These are phyloP conservation scores for Pseudopediastrum boryanum DNA, from an alignment of 139 green algal genomes.

Conservation along the genomic window DNA sequence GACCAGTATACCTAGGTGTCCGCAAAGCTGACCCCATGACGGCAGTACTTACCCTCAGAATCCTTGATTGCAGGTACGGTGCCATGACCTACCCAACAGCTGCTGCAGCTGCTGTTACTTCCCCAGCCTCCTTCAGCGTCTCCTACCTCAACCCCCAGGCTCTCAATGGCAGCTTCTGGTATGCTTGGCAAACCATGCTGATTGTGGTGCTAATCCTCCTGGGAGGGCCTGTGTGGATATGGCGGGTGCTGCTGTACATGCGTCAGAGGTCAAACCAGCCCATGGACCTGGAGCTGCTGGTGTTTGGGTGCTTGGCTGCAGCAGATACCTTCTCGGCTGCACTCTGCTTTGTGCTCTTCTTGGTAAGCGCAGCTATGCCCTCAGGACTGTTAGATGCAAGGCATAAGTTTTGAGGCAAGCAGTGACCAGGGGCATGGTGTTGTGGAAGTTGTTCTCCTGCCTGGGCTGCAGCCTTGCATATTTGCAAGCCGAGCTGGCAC, in stretches of 20 bases:
- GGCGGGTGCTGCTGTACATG: conserved; percentile 37
- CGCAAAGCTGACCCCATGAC: background rate
- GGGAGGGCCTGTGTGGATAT: conserved; percentile 24
- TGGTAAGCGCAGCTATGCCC: conserved; percentile 13
- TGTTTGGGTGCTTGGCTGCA: conserved; percentile 13
- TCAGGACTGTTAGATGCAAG: no score
- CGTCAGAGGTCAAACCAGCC: conserved; percentile 19
- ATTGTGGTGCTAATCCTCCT: conserved; percentile 38
- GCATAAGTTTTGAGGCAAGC: no score
- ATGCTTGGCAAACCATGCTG: conserved; percentile 51
- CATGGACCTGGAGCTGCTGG: conserved; percentile 35
- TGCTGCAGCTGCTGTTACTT: background rate
- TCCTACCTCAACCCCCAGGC: conserved; percentile 48
- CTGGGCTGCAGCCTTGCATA: no score
- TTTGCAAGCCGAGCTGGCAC: no score
- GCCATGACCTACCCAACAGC: conserved; percentile 11
- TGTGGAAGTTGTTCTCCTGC: no score
- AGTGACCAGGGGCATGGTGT: no score
- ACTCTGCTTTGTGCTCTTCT: conserved; percentile 14
- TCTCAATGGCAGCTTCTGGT: conserved; percentile 34
- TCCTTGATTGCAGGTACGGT: conserved; percentile 33
- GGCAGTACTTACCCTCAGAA: background rate
- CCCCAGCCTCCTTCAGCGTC: conserved; percentile 38
- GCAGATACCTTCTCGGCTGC: conserved; percentile 16
- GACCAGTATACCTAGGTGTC: no score